Conservation (phyloP, 768 basidiomycete species). For the Pluteus cervinus region DNA sequence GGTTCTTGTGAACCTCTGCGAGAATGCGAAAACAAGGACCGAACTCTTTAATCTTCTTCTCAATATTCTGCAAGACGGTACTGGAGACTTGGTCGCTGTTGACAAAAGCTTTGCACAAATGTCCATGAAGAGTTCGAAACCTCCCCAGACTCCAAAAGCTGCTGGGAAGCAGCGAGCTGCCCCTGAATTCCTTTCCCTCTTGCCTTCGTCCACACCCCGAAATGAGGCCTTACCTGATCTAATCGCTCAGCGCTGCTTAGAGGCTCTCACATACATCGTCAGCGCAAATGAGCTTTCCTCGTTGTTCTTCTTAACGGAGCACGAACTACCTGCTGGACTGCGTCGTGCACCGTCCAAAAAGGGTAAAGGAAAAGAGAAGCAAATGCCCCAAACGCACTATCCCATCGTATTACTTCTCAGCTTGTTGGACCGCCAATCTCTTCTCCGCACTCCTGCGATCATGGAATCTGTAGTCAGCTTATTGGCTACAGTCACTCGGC, state of each 20-base stretch:
- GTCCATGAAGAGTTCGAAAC: constrained; percentile 62
- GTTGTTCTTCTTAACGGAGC: constrained; percentile 93
- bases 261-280: constrained; percentile 86
- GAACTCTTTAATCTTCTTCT: constrained; percentile 93
- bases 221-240: constrained; percentile 87
- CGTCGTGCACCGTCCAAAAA: constrained; percentile 68
- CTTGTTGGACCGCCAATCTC: constrained; percentile 78
- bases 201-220: constrained; percentile 46
- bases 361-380: constrained; percentile 94
- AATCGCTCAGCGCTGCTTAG: constrained; percentile 90
- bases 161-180: constrained; percentile 66
- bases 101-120: constrained; percentile 93
- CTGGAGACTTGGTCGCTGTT: constrained; percentile 85
- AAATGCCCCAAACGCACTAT: constrained; percentile 73
- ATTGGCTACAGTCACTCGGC: constrained; percentile 83
- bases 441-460: constrained; percentile 83
- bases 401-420: constrained; percentile 87
- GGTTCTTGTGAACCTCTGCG: constrained; percentile 91
- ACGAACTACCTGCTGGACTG: constrained; percentile 80
- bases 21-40: constrained; percentile 85
- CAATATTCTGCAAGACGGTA: constrained; percentile 92
- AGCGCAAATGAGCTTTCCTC: constrained; percentile 78
- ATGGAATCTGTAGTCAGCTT: constrained; percentile 91
- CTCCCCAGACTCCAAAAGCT: constrained; percentile 47
- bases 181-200: constrained; percentile 44